Base-by-base conservation (phyloP, 768 basidiomycete genomes). In the Hygrophoropsis aurantiaca region DNA sequence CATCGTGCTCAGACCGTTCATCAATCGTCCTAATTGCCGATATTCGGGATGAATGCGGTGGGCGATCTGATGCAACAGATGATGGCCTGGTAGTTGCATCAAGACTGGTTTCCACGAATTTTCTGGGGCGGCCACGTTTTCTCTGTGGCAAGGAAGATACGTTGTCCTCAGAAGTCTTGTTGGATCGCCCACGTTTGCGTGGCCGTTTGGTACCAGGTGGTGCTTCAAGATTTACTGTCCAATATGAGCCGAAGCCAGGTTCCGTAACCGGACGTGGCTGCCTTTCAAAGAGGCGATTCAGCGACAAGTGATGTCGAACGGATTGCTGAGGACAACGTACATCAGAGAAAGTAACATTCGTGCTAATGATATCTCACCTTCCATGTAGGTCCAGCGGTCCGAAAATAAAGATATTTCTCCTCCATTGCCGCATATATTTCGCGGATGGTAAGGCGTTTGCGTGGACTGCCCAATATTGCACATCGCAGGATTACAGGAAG, bases 371-470 rank as follows among this genome's bases (percentile, higher is more conserved):
- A 36, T 37, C 8, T 23, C 24, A 54, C 89, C 80, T 91, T 91
- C 89, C 89, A 91, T 11, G 88, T 89, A 23, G 83, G 78, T 26
- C 89, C 89, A 32, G 89, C 86, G 13, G 81, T 84, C 64, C 77
- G 82, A 66, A 89, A 91, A 58, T 87, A 91, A 9, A 80, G 77
- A 58, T 90, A 91, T 66, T 91, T 91, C 25, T 77, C 76, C 70
- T 91, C 89, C 86, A 91, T 91, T 15, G 86, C 84, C 9, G 85
- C 85, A 56, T 91, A 91, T 48, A 91, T 90, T 58, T 90, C 88
- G 40, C 88, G 77, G 56, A 91, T 90, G 11, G 89, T 91, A 23
- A 91, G 72, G 19, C 87, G 80, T 58, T 84, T 81, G 52, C 80
- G 79, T 9, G 82, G 74, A 59, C 85, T 87, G 33, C 89, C 89